A percentile compares a stretch with the other conserved stretches of the same genome.
These are phyloP conservation scores for Dictyophora rubrovolvata DNA, from an alignment of 768 basidiomycete species.

Conservation along the genomic window DNA sequence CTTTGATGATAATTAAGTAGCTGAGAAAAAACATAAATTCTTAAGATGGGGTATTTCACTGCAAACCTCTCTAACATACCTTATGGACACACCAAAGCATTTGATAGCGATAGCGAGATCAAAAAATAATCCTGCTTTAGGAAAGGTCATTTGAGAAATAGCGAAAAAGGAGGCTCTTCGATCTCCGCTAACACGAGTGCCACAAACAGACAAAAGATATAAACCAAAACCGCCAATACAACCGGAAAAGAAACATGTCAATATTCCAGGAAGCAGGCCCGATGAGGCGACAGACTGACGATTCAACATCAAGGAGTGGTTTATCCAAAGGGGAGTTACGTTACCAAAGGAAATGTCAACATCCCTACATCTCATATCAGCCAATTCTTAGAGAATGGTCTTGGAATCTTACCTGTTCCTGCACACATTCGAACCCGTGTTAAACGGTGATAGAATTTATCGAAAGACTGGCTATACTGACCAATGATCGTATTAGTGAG, in stretches of 20 bases:
- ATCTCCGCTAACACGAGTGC: conserved; percentile 54
- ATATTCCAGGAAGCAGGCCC: conserved; percentile 80
- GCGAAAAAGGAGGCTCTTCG: conserved; percentile 77
- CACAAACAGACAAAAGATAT: conserved; percentile 80
- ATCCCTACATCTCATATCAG: conserved; percentile 44
- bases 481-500: conserved; percentile 87
- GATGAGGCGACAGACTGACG: conserved; percentile 78
- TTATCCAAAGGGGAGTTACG: conserved; percentile 16
- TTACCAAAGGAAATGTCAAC: conserved; percentile 78
- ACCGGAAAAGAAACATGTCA: conserved; percentile 81
- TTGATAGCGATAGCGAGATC: conserved; percentile 93
- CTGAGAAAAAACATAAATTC: conserved; percentile 24
- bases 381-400: background rate
- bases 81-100: conserved; percentile 93
- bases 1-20: conserved; percentile 87
- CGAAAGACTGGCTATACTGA: conserved; percentile 42
- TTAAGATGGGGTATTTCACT: background rate
- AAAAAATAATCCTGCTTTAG: conserved; percentile 77
- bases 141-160: conserved; percentile 79
- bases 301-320: background rate
- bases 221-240: conserved; percentile 71
- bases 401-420: conserved; percentile 3
- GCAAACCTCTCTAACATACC: conserved; percentile 34
- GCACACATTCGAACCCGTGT: background rate
- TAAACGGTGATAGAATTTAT: background rate